phyloP scores from a whole-genome alignment of 2,329 filamentous ascomycete species.

The Claviceps sp. region DNA sequence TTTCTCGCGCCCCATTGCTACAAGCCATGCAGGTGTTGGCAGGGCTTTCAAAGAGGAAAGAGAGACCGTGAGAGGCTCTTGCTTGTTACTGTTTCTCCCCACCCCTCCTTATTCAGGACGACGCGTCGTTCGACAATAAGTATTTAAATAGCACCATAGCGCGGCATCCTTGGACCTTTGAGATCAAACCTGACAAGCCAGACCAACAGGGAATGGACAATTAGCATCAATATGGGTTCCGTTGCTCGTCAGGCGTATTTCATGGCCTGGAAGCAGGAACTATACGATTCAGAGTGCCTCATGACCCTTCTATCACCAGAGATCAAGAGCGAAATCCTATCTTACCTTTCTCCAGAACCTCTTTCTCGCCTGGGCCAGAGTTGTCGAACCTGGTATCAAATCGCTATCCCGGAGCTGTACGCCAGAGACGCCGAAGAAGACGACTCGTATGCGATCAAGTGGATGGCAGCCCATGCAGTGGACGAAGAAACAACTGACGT shows the following conservation, averaged over 20 bases:
- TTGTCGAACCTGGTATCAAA: not conserved
- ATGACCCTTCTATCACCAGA: not conserved
- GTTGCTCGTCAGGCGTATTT: not conserved
- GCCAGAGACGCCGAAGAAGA: not conserved
- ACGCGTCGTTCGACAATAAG: no score
- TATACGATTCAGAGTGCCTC: not conserved
- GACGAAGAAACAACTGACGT: not conserved
- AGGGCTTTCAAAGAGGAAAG: no score
- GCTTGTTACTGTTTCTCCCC: no score
- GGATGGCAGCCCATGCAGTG: not conserved
- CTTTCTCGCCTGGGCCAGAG: not conserved
- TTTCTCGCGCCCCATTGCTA: no score
- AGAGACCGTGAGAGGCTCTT: no score
- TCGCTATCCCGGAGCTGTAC: not conserved
- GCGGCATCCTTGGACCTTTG: no score
- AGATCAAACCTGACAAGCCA: no score
- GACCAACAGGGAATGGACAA: no score
- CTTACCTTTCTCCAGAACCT: not conserved
- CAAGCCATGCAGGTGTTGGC: no score
- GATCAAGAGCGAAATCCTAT: not conserved
- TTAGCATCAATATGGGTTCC: no score
- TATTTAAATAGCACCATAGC: no score
- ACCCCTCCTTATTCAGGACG: no score
- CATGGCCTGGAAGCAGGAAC: not conserved
- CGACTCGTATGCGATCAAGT: conserved; percentile 1